phyloP scores from a whole-genome alignment of 2,329 filamentous ascomycete species.

The Cyclaneusma minus region DNA sequence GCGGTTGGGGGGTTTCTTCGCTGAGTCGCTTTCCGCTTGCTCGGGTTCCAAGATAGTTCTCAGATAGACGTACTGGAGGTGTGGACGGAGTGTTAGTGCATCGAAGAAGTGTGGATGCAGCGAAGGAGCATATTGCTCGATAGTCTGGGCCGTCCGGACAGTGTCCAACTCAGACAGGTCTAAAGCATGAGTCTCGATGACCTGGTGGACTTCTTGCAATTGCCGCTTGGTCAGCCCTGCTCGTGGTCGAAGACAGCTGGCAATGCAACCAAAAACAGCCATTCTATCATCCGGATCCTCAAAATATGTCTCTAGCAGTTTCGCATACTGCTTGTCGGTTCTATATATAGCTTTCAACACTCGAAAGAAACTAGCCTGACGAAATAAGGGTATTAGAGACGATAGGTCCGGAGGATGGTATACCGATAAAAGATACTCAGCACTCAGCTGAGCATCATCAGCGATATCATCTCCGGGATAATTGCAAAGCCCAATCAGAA shows the following conservation, averaged over 20 bases:
- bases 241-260: slow-evolving; percentile 53
- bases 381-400: slow-evolving; percentile 61
- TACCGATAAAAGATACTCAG: slow-evolving; percentile 84
- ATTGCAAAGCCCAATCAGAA: slow-evolving; percentile 69
- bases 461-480: slow-evolving; percentile 68
- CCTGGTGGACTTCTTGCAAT: slow-evolving; percentile 49
- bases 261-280: slow-evolving; percentile 64
- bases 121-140: slow-evolving; percentile 38
- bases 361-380: slow-evolving; percentile 70
- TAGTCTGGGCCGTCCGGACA: slow-evolving; percentile 34
- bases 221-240: slow-evolving; percentile 54
- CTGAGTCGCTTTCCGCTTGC: slow-evolving; percentile 20
- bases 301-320: slow-evolving; percentile 67
- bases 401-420: slow-evolving; percentile 79
- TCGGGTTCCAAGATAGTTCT: slow-evolving; percentile 56
- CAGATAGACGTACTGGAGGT: slow-evolving; percentile 49
- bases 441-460: slow-evolving; percentile 92
- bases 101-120: slow-evolving; percentile 39
- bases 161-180: slow-evolving; percentile 43
- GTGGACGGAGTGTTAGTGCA: slow-evolving; percentile 33
- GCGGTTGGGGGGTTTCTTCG: slow-evolving; percentile 27
- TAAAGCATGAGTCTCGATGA: slow-evolving; percentile 39
- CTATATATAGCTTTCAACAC: slow-evolving; percentile 84
- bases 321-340: slow-evolving; percentile 61
- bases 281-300: slow-evolving; percentile 67